A percentile compares a stretch with the other conserved stretches of the same genome.
phyloP scores from a whole-genome alignment of 129 eudicot species.

The Smallanthus sonchifolius region DNA sequence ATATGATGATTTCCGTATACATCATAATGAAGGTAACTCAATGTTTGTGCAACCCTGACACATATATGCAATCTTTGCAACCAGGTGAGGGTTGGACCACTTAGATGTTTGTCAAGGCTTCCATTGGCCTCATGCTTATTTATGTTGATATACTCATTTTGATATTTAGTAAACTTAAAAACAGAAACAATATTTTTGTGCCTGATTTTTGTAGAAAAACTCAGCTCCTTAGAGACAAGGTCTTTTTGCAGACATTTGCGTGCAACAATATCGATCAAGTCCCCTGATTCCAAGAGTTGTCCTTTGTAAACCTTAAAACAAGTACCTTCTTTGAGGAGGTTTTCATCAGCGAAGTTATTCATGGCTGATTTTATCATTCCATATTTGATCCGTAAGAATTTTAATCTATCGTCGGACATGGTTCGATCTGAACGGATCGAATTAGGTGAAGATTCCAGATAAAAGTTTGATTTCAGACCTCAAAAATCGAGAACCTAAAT shows the following conservation, averaged over 20 bases:
- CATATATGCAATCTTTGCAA: background rate
- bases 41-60: background rate
- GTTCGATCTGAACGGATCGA: no score
- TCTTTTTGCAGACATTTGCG: constrained; percentile 44
- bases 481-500: no score
- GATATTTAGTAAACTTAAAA: constrained; percentile 33
- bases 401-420: no score
- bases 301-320: constrained; percentile 52
- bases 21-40: background rate
- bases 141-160: background rate
- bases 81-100: background rate
- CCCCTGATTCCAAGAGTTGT: background rate
- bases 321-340: constrained; percentile 50
- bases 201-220: constrained; percentile 32
- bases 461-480: no score
- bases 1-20: background rate
- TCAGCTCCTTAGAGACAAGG: constrained; percentile 40
- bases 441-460: no score
- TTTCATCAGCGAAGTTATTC: constrained; percentile 44
- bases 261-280: constrained; percentile 38
- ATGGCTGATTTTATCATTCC: no score
- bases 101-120: background rate
- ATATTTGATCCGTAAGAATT: no score
- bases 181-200: constrained; percentile 53
- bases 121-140: background rate